phyloP scores from a whole-genome alignment of 169 alveolate genomes.

The Blepharisma undulans region DNA sequence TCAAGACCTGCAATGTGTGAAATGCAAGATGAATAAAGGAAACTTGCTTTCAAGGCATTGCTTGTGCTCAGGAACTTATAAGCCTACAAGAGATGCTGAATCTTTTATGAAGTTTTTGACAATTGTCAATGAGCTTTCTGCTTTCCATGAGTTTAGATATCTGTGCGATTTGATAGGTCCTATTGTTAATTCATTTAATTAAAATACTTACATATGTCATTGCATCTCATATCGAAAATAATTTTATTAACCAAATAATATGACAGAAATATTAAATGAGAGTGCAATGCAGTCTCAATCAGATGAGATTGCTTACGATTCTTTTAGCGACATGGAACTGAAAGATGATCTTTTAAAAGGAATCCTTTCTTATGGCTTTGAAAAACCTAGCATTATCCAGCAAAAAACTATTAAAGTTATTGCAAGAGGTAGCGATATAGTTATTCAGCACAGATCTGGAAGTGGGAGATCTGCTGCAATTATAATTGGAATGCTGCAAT shows the following conservation, averaged over 20 bases:
- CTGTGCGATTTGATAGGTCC: neutral
- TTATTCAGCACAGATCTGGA: constrained; percentile 96
- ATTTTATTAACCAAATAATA: too few species aligned
- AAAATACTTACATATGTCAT: too few species aligned
- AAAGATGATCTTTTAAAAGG: constrained; percentile 96
- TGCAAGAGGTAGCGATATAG: constrained; percentile 95
- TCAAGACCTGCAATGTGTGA: constrained; percentile 82
- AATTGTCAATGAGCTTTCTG: neutral
- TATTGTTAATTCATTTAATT: neutral
- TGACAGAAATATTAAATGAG: neutral
- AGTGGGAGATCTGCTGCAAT: constrained; percentile 99
- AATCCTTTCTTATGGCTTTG: constrained; percentile 97
- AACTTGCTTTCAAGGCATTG: constrained; percentile 47
- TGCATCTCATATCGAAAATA: too few species aligned
- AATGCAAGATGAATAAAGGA: constrained; percentile 73
- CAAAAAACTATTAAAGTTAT: constrained; percentile 98
- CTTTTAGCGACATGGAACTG: constrained; percentile 92
- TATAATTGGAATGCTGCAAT: constrained; percentile 95
- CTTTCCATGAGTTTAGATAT: constrained; percentile 21
- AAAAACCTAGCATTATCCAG: constrained; percentile 99
- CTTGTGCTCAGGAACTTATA: constrained; percentile 61
- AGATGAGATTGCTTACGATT: neutral
- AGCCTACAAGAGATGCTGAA: neutral
- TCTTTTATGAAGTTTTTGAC: neutral
- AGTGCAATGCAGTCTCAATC: neutral